Conservation (phyloP, 2,329 filamentous ascomycete species). For the Cladosporium sphaerospermum region DNA sequence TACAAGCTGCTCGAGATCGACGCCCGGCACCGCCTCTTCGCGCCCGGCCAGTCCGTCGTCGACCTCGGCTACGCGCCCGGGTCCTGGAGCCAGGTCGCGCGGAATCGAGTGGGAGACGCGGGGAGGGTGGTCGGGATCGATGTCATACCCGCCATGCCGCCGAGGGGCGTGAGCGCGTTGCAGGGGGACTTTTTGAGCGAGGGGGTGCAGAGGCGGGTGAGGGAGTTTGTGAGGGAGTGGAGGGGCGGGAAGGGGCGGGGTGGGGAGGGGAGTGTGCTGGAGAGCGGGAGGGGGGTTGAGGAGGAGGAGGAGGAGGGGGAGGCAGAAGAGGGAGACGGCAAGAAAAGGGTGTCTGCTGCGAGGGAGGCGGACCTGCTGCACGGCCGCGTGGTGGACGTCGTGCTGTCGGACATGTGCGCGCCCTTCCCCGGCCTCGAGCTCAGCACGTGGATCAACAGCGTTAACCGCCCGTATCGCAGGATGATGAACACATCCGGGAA, state of each 20-base stretch:
- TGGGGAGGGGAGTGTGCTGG: conserved; percentile 54
- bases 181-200: conserved; percentile 87
- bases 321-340: neutral
- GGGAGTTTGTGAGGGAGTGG: conserved; percentile 60
- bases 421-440: conserved; percentile 65
- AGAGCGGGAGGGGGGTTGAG: conserved; percentile 51
- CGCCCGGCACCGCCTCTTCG: conserved; percentile 72
- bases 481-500: conserved; percentile 98
- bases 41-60: conserved; percentile 73
- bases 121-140: conserved; percentile 83
- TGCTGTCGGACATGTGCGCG: conserved; percentile 98
- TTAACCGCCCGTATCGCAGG: conserved; percentile 95
- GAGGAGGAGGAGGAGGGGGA: conserved; percentile 1
- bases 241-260: conserved; percentile 23
- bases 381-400: conserved; percentile 72
- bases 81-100: conserved; percentile 69
- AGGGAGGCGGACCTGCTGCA: conserved; percentile 32
- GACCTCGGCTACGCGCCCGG: conserved; percentile 77
- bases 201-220: conserved; percentile 67
- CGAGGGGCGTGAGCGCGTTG: conserved; percentile 84
- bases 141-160: conserved; percentile 85
- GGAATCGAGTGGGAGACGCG: conserved; percentile 63
- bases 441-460: conserved; percentile 69
- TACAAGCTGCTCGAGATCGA: conserved; percentile 94
- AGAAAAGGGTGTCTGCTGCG: conserved; percentile 28